These are phyloP conservation scores for Dactylonectria macrodidyma DNA, from an alignment of 2,329 filamentous ascomycete genomes.

Conservation along the genomic window DNA sequence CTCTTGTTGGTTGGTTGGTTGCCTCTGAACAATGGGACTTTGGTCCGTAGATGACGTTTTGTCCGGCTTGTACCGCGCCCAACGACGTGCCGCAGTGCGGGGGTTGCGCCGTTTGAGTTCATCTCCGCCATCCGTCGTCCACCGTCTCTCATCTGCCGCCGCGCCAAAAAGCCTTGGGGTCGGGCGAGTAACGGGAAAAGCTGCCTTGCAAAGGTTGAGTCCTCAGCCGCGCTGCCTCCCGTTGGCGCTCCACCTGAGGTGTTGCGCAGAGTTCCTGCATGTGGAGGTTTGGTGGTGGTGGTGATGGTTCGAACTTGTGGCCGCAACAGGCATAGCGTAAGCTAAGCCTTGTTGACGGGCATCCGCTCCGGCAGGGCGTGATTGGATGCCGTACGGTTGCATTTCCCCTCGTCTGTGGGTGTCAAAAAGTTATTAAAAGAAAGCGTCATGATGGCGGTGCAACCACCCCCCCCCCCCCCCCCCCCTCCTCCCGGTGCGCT, in stretches of 20 bases:
- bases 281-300: conserved; percentile 35
- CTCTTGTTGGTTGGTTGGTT: background rate
- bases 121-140: conserved; percentile 26
- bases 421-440: conserved; percentile 48
- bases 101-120: conserved; percentile 42
- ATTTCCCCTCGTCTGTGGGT: conserved; percentile 26
- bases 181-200: conserved; percentile 40
- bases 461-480: conserved; percentile 25
- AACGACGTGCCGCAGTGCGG: conserved; percentile 37
- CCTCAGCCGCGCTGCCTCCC: conserved; percentile 37
- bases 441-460: conserved; percentile 47
- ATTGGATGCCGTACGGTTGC: conserved; percentile 40
- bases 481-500: no score
- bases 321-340: conserved; percentile 40
- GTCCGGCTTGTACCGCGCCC: conserved; percentile 22
- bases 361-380: conserved; percentile 25
- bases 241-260: conserved; percentile 36
- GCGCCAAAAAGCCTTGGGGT: conserved; percentile 22
- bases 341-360: conserved; percentile 41
- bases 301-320: conserved; percentile 38
- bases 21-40: background rate
- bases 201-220: conserved; percentile 40
- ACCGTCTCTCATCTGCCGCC: conserved; percentile 25
- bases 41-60: conserved; percentile 17
- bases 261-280: conserved; percentile 46